Evolutionary conservation across 2,329 filamentous ascomycete species (phyloP).

Genomic region (Verticillium albo-atrum): DNA sequence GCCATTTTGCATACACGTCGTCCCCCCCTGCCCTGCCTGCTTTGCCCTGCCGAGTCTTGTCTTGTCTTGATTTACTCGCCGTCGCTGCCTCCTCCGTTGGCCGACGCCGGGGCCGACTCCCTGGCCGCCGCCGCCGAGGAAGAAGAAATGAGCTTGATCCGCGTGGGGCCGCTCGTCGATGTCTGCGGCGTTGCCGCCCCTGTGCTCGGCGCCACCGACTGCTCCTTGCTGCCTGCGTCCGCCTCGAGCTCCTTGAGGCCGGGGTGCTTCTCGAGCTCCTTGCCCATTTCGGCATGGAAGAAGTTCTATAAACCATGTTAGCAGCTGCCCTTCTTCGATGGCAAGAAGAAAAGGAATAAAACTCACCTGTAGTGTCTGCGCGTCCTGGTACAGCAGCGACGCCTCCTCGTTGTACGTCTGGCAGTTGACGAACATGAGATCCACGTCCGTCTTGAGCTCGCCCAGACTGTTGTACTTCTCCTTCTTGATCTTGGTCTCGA

Average conservation of each 20-base stretch:
- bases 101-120: slow-evolving; percentile 7
- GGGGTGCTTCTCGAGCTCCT: slow-evolving; percentile 47
- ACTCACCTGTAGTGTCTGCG: slow-evolving; percentile 82
- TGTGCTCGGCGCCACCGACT: slow-evolving; percentile 46
- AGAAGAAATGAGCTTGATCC: slow-evolving; percentile 65
- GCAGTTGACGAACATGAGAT: slow-evolving; percentile 83
- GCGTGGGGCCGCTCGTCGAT: slow-evolving; percentile 42
- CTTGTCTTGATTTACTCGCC: slow-evolving; percentile 34
- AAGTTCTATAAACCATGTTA: slow-evolving; percentile 45
- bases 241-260: slow-evolving; percentile 54
- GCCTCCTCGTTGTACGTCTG: slow-evolving; percentile 95
- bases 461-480: slow-evolving; percentile 82
- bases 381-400: slow-evolving; percentile 87
- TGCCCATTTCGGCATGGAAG: slow-evolving; percentile 49
- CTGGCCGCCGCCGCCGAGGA: slow-evolving; percentile 18
- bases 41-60: not conserved
- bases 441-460: slow-evolving; percentile 79
- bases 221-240: slow-evolving; percentile 30
- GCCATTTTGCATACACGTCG: not conserved
- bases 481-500: slow-evolving; percentile 92
- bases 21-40: not conserved
- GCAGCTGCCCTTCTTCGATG: slow-evolving; percentile 5
- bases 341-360: not conserved
- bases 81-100: slow-evolving; percentile 39
- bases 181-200: slow-evolving; percentile 62